These are phyloP conservation scores for Mucor racemosus DNA, from an alignment of 371 early-diverging fungal species.

Conservation along the genomic window DNA sequence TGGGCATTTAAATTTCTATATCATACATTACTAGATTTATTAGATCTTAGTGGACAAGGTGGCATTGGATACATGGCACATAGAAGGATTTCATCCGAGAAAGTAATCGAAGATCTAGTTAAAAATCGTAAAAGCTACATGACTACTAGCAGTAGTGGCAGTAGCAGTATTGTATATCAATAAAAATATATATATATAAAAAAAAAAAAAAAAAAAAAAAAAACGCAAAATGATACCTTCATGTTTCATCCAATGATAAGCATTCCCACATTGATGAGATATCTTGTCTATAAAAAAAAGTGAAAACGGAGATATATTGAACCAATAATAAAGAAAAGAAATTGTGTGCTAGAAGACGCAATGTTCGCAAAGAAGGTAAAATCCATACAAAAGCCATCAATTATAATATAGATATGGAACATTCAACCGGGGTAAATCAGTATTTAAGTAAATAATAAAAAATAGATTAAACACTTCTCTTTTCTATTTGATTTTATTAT, in stretches of 20 bases:
- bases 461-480: neutral
- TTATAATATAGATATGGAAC: neutral
- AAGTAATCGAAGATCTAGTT: conserved; percentile 1
- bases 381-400: conserved; percentile 7
- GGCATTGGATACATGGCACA: conserved; percentile 43
- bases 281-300: neutral
- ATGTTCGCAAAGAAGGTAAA: conserved; percentile 34
- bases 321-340: conserved; percentile 25
- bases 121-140: conserved; percentile 26
- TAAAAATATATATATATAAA: neutral
- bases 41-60: conserved; percentile 61
- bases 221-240: neutral
- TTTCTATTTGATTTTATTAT: conserved; percentile 11
- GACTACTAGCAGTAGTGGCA: conserved; percentile 27
- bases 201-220: too few species aligned
- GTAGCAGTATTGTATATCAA: conserved; percentile 13
- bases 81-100: conserved; percentile 9
- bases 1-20: conserved; percentile 94
- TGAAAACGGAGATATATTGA: neutral
- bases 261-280: conserved; percentile 5
- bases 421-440: conserved; percentile 9
- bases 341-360: conserved; percentile 44
- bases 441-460: conserved; percentile 10
- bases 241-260: neutral
- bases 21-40: conserved; percentile 64